Evolutionary conservation across 2,329 filamentous ascomycete species (phyloP), one percentile per base, ranked within the genome.

Genomic region (Xylaria sp.): DNA sequence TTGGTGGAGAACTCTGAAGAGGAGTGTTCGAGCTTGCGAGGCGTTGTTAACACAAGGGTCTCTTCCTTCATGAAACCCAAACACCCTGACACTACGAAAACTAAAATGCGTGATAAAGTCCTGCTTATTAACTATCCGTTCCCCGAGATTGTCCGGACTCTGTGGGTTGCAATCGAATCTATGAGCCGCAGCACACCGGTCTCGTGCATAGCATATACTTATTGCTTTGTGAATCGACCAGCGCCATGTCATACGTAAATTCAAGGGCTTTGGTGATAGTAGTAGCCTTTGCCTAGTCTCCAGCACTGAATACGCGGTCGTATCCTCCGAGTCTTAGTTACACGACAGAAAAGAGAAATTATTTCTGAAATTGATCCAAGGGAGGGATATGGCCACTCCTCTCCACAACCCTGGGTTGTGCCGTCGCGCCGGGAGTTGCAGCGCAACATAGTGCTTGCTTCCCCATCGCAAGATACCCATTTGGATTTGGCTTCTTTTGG

Each of bases 351-450:
- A 4, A 40, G 19, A 53, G 54, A 38, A 57, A 61, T 50, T 15
- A 45, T 43, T n/a, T 57, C 33, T 11, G 45, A 59, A 59, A 65
- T 59, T 57, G 57, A 60, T 38, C 14, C 42, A 15, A 62, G 35
- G 51, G n/a, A 11, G 55, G 45, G 37, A 58, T 35, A 47, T 23
- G 31, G 53, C 21, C n/a, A 46, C 21, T 38, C 38, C 37, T 43
- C 25, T 54, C 38, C 51, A 54, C 49, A 19, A 40, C 23, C 49
- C 28, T 37, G 49, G 50, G 57, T 61, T 54, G 61, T 61, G 51
- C 61, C 57, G 37, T 40, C 40, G 50, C 33, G 25, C 49, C 51
- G 63, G 63, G 60, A 54, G 45, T 57, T 58, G 37, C 56, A 60
- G 53, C 57, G 57, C 51, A 28, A 58, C 53, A 56, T 47, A 33